These are phyloP conservation scores for Colletotrichum sp. DNA, from an alignment of 2,329 filamentous ascomycete species.

Conservation along the genomic window DNA sequence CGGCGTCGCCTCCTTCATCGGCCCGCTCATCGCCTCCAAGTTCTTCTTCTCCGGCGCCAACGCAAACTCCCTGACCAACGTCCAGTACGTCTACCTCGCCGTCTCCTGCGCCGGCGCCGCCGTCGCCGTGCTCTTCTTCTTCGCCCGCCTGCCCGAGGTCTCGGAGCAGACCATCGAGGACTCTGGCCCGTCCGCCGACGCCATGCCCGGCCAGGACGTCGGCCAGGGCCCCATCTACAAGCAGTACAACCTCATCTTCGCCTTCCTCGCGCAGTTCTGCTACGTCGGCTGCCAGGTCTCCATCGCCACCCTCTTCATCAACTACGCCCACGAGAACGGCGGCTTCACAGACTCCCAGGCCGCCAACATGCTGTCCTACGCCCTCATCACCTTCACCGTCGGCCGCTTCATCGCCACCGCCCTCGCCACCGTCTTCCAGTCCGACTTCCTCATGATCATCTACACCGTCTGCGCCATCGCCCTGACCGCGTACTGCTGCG, in stretches of 20 bases:
- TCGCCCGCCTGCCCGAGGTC: slow-evolving; percentile 73
- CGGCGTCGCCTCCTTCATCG: slow-evolving; percentile 61
- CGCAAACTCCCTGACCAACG: slow-evolving; percentile 63
- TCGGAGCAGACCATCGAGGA: slow-evolving; percentile 51
- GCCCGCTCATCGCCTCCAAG: slow-evolving; percentile 74
- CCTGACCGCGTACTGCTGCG: slow-evolving; percentile 7
- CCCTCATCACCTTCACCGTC: slow-evolving; percentile 50
- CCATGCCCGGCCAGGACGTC: slow-evolving; percentile 41
- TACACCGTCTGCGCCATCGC: slow-evolving; percentile 53
- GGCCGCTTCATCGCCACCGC: slow-evolving; percentile 60
- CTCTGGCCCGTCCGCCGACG: slow-evolving; percentile 28
- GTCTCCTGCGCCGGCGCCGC: slow-evolving; percentile 74
- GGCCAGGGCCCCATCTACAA: slow-evolving; percentile 68
- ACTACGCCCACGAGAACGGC: slow-evolving; percentile 63
- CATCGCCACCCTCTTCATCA: slow-evolving; percentile 74
- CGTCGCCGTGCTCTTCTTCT: slow-evolving; percentile 69
- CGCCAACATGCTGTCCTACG: slow-evolving; percentile 27
- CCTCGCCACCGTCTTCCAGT: slow-evolving; percentile 54
- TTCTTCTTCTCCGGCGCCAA: slow-evolving; percentile 69
- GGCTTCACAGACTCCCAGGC: slow-evolving; percentile 44
- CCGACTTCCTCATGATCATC: slow-evolving; percentile 17
- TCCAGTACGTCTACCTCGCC: slow-evolving; percentile 79
- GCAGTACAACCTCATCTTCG: slow-evolving; percentile 79
- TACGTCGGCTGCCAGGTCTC: slow-evolving; percentile 77
- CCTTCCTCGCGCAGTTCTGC: slow-evolving; percentile 78